Evolutionary conservation across 441 rosid genomes (phyloP), one percentile per base, ranked within the genome.

Genomic region (Gossypium schwendimanii): DNA sequence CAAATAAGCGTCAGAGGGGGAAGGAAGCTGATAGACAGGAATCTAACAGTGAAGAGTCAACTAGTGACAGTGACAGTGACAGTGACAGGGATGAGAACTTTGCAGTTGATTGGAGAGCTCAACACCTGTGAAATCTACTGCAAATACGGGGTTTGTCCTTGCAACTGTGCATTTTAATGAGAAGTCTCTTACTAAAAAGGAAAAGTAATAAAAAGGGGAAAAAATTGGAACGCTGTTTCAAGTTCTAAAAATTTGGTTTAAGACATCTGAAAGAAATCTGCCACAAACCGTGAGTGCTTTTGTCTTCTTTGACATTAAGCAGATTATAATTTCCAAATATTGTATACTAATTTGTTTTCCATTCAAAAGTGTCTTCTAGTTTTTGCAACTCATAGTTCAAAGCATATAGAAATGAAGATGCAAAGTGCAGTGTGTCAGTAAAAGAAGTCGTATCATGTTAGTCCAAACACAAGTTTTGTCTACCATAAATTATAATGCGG

Each of bases 21-120:
- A 75, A 87, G 1, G 83, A 76, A 49, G 86, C 73, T n/a, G 71
- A 77, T 59, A 66, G 54, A 72, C 79, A 87, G 72, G 77, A 76
- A 72, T 70, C 82, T 44, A 75, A 68, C 1, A 74, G 31, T 10
- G 92, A 82, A 63, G 89, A 86, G 18, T 89, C 89, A 52, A 81
- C 85, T 44, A 88, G 91, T 36, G 91, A 89, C 36, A 89, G 84
- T 59, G 92, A 88, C 2, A 70, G 74, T 47, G 95, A 88, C 4
- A 72, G 74, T 47, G 26, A 24, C 26, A 24, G 26, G 26, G 91
- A 84, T 52, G 91, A 81, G 21, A 80, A 76, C 73, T 87, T 92
- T 33, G 83, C 92, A 7, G 92, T 95, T 58, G 99, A 95, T 83
- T 95, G 99, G 99, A 87, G 98, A 81, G 98, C 98, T 78, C 99